Percentiles rank a stretch among this genome's conserved stretches.
phyloP scores from a whole-genome alignment of 352 stramenopile genomes.

The Halophytophthora polymorphica region DNA sequence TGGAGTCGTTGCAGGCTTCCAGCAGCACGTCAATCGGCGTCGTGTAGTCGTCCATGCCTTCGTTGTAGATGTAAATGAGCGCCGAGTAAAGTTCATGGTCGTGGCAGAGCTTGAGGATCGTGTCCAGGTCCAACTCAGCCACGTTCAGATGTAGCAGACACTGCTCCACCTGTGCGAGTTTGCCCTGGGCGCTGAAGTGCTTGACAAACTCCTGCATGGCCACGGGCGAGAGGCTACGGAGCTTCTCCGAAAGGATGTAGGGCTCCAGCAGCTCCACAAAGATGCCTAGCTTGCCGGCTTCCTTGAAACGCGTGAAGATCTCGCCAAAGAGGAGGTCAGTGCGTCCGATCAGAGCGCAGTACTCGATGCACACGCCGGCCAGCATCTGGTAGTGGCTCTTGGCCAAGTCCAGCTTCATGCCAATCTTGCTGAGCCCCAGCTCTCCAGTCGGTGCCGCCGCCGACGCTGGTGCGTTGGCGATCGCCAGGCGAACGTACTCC shows the following conservation, averaged over 20 bases:
- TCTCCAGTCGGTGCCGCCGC: constrained; percentile 30
- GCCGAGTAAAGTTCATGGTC: constrained; percentile 92
- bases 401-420: constrained; percentile 84
- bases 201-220: constrained; percentile 93
- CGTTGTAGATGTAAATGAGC: constrained; percentile 94
- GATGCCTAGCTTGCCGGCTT: constrained; percentile 77
- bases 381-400: constrained; percentile 97
- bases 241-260: constrained; percentile 93
- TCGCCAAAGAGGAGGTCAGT: constrained; percentile 86
- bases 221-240: constrained; percentile 89
- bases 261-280: constrained; percentile 94
- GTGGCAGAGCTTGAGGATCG: constrained; percentile 90
- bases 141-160: constrained; percentile 94
- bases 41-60: constrained; percentile 90
- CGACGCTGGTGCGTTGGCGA: constrained; percentile 69
- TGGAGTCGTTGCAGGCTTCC: constrained; percentile 64
- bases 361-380: constrained; percentile 95
- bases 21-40: constrained; percentile 90
- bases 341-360: constrained; percentile 87
- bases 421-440: constrained; percentile 52
- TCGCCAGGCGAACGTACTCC: constrained; percentile 87
- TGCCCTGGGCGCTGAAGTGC: constrained; percentile 87
- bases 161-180: constrained; percentile 88
- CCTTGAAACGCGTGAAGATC: constrained; percentile 86
- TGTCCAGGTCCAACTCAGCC: constrained; percentile 92